Percentiles rank a stretch among this genome's conserved stretches.
Conservation (phyloP, 495 filamentous ascomycete genomes). For the Barbatosphaeria neglecta region DNA sequence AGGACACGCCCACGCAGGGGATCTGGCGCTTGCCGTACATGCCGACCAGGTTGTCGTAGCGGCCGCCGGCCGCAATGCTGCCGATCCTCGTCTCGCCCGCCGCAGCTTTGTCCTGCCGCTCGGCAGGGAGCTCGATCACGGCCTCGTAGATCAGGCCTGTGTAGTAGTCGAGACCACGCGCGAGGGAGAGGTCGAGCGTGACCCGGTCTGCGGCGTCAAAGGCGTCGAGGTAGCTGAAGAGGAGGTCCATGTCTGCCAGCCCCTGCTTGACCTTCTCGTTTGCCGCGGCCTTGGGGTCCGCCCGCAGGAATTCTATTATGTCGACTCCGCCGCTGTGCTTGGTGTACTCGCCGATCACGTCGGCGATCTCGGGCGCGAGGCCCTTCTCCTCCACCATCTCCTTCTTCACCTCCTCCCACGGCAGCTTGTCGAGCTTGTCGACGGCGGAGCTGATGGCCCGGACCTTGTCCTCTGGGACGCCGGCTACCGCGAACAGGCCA, state of each 20-base stretch:
- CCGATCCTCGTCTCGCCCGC: slow-evolving; percentile 26
- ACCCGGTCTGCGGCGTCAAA: slow-evolving; percentile 59
- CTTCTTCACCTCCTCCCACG: slow-evolving; percentile 79
- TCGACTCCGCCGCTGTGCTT: slow-evolving; percentile 47
- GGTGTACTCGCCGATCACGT: slow-evolving; percentile 77
- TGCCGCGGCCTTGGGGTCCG: slow-evolving; percentile 48
- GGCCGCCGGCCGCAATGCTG: slow-evolving; percentile 77
- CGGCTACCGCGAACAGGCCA: slow-evolving; percentile 81
- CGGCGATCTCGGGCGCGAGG: slow-evolving; percentile 58
- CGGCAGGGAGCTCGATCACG: slow-evolving; percentile 23
- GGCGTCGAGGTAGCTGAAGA: slow-evolving; percentile 72
- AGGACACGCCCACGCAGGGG: slow-evolving; percentile 88
- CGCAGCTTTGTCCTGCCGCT: background rate
- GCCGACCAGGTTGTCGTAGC: slow-evolving; percentile 86
- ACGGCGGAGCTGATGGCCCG: slow-evolving; percentile 81
- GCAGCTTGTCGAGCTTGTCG: slow-evolving; percentile 89
- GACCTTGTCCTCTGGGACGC: slow-evolving; percentile 77
- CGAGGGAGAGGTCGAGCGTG: slow-evolving; percentile 73
- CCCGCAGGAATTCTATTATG: slow-evolving; percentile 52
- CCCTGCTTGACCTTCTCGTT: slow-evolving; percentile 68
- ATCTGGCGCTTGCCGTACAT: slow-evolving; percentile 85
- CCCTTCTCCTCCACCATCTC: slow-evolving; percentile 94
- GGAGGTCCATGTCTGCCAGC: slow-evolving; percentile 66
- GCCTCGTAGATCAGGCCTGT: slow-evolving; percentile 92
- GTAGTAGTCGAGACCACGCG: slow-evolving; percentile 86